A percentile compares a stretch with the other conserved stretches of the same genome.
Conservation (phyloP, 345 rosid genomes). For the Citrus hindsii region DNA sequence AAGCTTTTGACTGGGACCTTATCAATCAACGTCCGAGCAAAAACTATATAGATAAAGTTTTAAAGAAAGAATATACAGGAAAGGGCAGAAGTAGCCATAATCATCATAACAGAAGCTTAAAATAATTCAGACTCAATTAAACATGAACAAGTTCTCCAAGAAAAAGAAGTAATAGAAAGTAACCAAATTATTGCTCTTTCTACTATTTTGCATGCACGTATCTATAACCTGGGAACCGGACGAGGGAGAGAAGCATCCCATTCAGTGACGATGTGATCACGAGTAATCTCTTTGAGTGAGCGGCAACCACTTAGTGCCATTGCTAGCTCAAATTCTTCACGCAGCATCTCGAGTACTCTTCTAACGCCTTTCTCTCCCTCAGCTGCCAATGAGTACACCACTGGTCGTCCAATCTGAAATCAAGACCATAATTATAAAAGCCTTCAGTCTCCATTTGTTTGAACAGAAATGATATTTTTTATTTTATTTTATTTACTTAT, state of each 20-base stretch:
- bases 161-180: slow-evolving; percentile 1
- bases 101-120: slow-evolving; percentile 20
- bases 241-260: slow-evolving; percentile 57
- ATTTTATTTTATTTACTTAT: too few relatives aligned
- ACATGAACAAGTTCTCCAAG: slow-evolving; percentile 12
- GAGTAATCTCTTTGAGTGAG: slow-evolving; percentile 79
- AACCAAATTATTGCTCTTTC: slow-evolving; percentile 7
- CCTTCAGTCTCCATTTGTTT: not conserved
- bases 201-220: not conserved
- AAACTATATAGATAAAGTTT: not conserved
- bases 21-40: not conserved
- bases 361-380: slow-evolving; percentile 80
- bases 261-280: slow-evolving; percentile 64
- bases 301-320: slow-evolving; percentile 91
- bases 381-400: slow-evolving; percentile 79
- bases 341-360: slow-evolving; percentile 79
- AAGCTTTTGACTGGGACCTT: too few relatives aligned
- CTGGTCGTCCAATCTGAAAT: slow-evolving; percentile 87
- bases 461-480: too few relatives aligned
- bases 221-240: slow-evolving; percentile 39
- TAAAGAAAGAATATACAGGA: slow-evolving; percentile 22
- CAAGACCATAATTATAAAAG: not conserved
- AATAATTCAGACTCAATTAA: not conserved
- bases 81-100: slow-evolving; percentile 39
- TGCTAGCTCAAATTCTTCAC: slow-evolving; percentile 83